These are phyloP conservation scores for Phytophthora sp. DNA, from an alignment of 352 stramenopile species.

Conservation along the genomic window DNA sequence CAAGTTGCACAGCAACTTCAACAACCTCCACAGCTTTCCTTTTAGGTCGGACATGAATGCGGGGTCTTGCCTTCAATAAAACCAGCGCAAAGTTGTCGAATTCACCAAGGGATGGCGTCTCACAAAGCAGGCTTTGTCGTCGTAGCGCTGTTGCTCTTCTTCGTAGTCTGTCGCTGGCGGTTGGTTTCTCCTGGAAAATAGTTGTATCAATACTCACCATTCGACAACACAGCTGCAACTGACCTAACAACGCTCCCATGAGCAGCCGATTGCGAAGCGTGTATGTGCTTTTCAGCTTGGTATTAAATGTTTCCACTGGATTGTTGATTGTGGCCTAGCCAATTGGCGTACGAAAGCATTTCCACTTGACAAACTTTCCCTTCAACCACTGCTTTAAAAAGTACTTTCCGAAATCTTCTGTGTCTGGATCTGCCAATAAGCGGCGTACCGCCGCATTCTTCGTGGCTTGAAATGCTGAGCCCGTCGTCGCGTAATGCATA, in stretches of 20 bases:
- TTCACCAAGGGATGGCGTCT: too few relatives aligned
- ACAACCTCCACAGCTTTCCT: neutral
- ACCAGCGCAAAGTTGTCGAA: neutral
- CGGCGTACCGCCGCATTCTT: neutral
- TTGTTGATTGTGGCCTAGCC: neutral
- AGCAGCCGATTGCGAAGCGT: neutral
- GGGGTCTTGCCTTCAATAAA: neutral
- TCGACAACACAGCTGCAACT: neutral
- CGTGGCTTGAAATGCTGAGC: neutral
- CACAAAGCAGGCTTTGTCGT: too few relatives aligned
- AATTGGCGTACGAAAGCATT: neutral
- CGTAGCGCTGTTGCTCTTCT: too few relatives aligned
- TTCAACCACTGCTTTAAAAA: neutral
- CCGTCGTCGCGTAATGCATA: neutral
- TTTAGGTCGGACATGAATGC: neutral
- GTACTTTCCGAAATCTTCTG: neutral
- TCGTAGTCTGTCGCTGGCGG: too few relatives aligned
- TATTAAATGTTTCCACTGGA: neutral
- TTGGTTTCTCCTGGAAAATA: too few relatives aligned
- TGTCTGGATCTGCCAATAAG: neutral
- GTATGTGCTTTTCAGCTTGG: neutral
- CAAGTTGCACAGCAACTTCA: neutral
- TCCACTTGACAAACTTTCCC: neutral
- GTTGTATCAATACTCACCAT: too few relatives aligned
- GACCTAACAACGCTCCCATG: neutral